Conservation (phyloP, 768 basidiomycete species). For the Collybiopsis confluens region DNA sequence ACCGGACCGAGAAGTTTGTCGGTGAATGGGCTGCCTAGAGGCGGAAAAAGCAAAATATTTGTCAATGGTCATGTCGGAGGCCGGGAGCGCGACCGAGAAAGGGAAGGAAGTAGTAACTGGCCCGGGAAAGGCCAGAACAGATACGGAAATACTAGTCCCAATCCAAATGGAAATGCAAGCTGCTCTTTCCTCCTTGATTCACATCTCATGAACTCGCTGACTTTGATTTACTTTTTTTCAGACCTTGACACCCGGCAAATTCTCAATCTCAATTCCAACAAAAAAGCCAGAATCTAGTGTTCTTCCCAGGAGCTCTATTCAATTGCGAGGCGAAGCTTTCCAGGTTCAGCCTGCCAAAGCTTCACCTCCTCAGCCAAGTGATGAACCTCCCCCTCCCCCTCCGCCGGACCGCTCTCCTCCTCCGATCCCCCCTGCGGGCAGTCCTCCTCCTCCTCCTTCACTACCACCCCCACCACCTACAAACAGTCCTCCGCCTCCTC, state of each 20-base stretch:
- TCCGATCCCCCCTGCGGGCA: constrained; percentile 20
- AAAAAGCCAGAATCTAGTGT: not conserved
- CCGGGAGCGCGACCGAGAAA: not conserved
- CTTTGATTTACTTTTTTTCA: not conserved
- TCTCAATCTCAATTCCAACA: constrained; percentile 3
- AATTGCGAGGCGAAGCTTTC: not conserved
- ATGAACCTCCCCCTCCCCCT: constrained; percentile 23
- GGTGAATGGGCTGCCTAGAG: not conserved
- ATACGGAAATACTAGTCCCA: not conserved
- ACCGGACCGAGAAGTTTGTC: constrained; percentile 8
- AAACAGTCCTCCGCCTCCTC: constrained; percentile 25
- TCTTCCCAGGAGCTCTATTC: constrained; percentile 1
- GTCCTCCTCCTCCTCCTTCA: constrained; percentile 9
- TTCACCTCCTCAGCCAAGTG: constrained; percentile 18
- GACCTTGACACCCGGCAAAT: not conserved
- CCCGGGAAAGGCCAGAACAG: too few species aligned
- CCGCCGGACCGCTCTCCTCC: constrained; percentile 21
- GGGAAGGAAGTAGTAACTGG: not conserved
- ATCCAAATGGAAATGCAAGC: not conserved
- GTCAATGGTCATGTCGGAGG: constrained; percentile 1
- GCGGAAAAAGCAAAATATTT: constrained; percentile 1
- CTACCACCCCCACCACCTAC: constrained; percentile 16
- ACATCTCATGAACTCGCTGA: not conserved
- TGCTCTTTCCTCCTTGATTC: not conserved
- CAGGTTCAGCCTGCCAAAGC: constrained; percentile 6